Evolutionary conservation across 805 yeast genomes (phyloP).

Genomic region (Candida dendrica): DNA sequence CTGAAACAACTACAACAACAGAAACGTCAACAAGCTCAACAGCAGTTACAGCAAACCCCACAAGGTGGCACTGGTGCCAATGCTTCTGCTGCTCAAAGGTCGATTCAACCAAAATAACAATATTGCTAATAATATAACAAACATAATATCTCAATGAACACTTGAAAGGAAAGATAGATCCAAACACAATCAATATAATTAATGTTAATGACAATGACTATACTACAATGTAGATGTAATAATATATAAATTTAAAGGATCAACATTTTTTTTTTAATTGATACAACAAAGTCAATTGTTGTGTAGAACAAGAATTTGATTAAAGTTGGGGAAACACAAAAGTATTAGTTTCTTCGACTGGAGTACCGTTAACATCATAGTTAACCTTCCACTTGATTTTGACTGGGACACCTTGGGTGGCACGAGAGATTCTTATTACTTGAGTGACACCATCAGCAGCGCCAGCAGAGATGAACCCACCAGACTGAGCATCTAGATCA

Average conservation of each 20-base stretch:
- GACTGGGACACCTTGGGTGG: constrained; percentile 31
- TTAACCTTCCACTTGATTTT: constrained; percentile 74
- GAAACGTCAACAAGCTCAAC: constrained; percentile 13
- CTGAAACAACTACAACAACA: constrained; percentile 19
- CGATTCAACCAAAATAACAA: background rate
- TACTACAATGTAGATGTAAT: too few relatives aligned
- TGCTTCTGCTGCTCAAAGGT: background rate
- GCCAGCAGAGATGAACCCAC: constrained; percentile 42
- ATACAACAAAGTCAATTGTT: background rate
- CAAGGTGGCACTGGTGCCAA: background rate
- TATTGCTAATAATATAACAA: too few relatives aligned
- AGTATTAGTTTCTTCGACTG: constrained; percentile 53
- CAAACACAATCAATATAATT: too few relatives aligned
- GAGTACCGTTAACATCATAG: constrained; percentile 41
- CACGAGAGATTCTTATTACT: constrained; percentile 32
- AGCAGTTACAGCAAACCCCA: constrained; percentile 5
- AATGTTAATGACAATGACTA: background rate
- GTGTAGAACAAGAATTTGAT: background rate
- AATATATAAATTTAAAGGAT: too few relatives aligned
- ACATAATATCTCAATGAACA: background rate
- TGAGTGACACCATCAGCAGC: constrained; percentile 48
- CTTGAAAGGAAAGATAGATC: too few relatives aligned
- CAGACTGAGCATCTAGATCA: constrained; percentile 55
- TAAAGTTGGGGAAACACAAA: constrained; percentile 25
- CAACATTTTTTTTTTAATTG: too few relatives aligned